Conservation (phyloP, 192 early-diverging fungal species). For the Phlyctochytrium arcticum region DNA sequence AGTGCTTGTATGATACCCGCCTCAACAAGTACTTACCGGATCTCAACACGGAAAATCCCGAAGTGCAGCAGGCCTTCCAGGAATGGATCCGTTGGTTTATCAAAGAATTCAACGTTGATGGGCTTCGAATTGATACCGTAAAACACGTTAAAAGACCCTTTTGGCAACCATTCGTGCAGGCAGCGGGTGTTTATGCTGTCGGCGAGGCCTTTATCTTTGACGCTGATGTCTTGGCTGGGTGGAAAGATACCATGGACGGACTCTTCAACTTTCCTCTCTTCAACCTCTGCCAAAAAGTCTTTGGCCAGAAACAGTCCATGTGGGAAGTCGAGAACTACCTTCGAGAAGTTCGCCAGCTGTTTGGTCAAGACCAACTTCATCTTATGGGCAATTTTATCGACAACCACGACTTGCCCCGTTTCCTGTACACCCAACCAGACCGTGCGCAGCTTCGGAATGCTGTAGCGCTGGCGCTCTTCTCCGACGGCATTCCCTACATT, state of each 20-base stretch:
- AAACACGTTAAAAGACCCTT: constrained; percentile 38
- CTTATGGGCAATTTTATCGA: constrained; percentile 34
- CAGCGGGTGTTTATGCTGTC: not conserved
- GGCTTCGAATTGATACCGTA: constrained; percentile 43
- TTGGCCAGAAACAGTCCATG: not conserved
- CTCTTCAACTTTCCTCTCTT: constrained; percentile 6
- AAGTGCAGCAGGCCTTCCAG: constrained; percentile 22
- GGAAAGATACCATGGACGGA: not conserved
- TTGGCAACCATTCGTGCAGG: constrained; percentile 26
- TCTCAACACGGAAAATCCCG: constrained; percentile 38
- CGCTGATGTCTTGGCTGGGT: constrained; percentile 20
- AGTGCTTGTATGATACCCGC: constrained; percentile 14
- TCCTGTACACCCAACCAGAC: constrained; percentile 20
- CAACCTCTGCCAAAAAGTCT: not conserved
- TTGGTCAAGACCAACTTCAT: constrained; percentile 24
- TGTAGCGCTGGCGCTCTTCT: constrained; percentile 11
- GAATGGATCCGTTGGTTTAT: constrained; percentile 13
- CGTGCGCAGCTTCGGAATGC: constrained; percentile 20
- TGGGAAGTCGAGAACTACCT: constrained; percentile 4
- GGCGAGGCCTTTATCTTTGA: constrained; percentile 3
- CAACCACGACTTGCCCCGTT: constrained; percentile 23
- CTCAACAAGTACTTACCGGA: constrained; percentile 22
- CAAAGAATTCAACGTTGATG: constrained; percentile 37
- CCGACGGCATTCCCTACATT: constrained; percentile 21
- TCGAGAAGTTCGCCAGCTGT: not conserved